Base-by-base conservation (phyloP, 2,329 filamentous ascomycete species). In the Sarocladium kiliense region DNA sequence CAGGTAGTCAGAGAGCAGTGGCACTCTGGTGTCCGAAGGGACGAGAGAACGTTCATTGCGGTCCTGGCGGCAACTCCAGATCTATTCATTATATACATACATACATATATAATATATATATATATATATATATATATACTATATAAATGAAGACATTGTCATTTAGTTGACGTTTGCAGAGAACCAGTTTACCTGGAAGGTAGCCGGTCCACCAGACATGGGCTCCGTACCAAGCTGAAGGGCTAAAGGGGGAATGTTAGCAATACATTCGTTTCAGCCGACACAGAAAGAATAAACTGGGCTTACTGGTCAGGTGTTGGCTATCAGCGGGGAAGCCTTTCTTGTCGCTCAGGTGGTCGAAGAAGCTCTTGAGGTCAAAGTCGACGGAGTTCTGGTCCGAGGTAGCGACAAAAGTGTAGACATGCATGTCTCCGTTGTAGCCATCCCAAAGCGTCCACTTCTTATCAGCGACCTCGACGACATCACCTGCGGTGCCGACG, bases 371-470 rank as follows among this genome's bases (percentile, higher is more conserved):
- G 60, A 85, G 60, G 63, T 86, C 80, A 30, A 75, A 81, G 42
- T 67, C 74, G 69, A 81, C 86, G 65, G 56, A 73, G 19, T 69
- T 74, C 21, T 77, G 67, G 21, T 75, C 63, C 49, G 66, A 72
- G 37, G 58, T 45, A 23, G 62, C 66, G 56, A 68, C 63, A 55
- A 68, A 87, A 63, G 77, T 80, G 70, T 77, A 86, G 12, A 86
- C 82, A 6, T 74, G 79, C 65, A 74, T 84, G 55, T 67, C 64
- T 37, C 80, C 78, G 61, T 86, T 84, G 23, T 66, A 67, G 23
- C 84, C 83, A 56, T 73, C 73, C 68, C 77, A 86, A 53, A 87
- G 69, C 55, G 79, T 75, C 75, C 77, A 86, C 27, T 62, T 67
- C 30, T 71, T 66, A 41, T 78, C 81, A 39, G 67, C 79, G 55